phyloP scores from a whole-genome alignment of 768 basidiomycete genomes.

The Mycena galericulata region DNA sequence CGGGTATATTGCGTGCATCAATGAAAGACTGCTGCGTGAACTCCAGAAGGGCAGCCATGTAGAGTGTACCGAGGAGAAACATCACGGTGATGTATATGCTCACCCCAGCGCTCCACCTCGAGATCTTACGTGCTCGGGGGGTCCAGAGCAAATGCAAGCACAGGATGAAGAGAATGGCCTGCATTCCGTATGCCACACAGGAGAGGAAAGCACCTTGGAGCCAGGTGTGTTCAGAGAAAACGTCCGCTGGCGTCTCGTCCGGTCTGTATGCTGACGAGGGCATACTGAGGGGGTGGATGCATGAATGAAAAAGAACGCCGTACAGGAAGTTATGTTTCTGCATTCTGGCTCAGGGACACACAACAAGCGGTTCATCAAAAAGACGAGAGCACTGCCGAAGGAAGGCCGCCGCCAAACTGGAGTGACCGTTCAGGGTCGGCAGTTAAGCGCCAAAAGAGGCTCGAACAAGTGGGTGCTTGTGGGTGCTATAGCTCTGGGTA shows the following conservation, averaged over 20 bases:
- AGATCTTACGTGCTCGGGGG: background rate
- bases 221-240: conserved; percentile 35
- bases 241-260: conserved; percentile 7
- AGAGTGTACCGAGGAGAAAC: conserved; percentile 35
- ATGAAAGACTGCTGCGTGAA: conserved; percentile 45
- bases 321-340: too few relatives aligned
- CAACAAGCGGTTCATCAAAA: too few relatives aligned
- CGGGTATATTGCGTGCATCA: conserved; percentile 45
- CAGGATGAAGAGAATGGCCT: conserved; percentile 19
- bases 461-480: too few relatives aligned
- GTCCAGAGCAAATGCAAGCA: conserved; percentile 17
- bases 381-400: too few relatives aligned
- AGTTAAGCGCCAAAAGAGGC: too few relatives aligned
- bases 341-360: too few relatives aligned
- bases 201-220: conserved; percentile 30
- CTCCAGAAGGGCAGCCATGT: conserved; percentile 26
- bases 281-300: background rate
- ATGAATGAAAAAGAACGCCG: too few relatives aligned
- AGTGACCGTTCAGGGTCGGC: too few relatives aligned
- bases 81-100: conserved; percentile 15
- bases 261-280: background rate
- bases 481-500: too few relatives aligned
- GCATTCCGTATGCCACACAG: conserved; percentile 26
- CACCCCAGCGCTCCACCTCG: background rate
- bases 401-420: too few relatives aligned